phyloP scores from a whole-genome alignment of 768 basidiomycete species.

The Rhizopogon roseolus region DNA sequence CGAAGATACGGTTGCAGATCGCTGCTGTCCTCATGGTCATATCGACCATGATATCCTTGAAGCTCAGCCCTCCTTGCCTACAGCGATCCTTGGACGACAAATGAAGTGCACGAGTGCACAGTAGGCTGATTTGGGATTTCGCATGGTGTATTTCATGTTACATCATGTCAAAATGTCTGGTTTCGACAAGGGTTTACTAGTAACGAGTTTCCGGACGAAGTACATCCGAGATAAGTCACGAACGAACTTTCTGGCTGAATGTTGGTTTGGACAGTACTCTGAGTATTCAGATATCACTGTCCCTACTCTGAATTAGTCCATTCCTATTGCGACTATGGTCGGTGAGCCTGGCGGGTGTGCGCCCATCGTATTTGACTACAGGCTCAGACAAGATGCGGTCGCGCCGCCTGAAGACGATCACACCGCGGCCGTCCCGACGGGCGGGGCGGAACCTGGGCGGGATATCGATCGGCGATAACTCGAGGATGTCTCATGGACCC shows the following conservation, averaged over 20 bases:
- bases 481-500: conserved; percentile 34
- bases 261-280: conserved; percentile 40
- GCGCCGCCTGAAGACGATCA: conserved; percentile 12
- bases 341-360: conserved; percentile 52
- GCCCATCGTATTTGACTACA: conserved; percentile 49
- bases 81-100: conserved; percentile 82
- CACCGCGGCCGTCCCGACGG: conserved; percentile 35
- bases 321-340: conserved; percentile 41
- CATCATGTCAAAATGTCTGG: not conserved
- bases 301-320: conserved; percentile 35
- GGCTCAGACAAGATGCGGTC: conserved; percentile 15
- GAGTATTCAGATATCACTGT: conserved; percentile 40
- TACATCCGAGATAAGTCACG: conserved; percentile 31
- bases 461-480: conserved; percentile 47
- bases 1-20: conserved; percentile 74
- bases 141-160: conserved; percentile 52
- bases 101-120: conserved; percentile 62
- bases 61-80: conserved; percentile 42
- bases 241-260: not conserved
- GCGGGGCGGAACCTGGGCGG: conserved; percentile 65
- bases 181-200: conserved; percentile 28
- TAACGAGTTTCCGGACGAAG: conserved; percentile 64
- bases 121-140: conserved; percentile 98
- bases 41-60: conserved; percentile 23
- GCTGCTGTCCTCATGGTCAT: conserved; percentile 69